These are phyloP conservation scores for Arbutus unedo DNA, from an alignment of 148 eudicot species.

Conservation along the genomic window DNA sequence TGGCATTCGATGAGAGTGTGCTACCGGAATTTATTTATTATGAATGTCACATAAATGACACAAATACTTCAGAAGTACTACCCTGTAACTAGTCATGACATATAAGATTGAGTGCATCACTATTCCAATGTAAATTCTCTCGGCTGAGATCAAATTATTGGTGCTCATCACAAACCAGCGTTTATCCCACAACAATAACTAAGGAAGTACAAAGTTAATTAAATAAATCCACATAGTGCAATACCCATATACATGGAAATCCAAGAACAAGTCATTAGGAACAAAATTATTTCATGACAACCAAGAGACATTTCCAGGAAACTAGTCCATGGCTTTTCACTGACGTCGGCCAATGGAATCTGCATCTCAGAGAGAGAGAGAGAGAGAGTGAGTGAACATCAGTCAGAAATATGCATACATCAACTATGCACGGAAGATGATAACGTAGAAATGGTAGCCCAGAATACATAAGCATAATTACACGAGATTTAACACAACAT, in stretches of 20 bases:
- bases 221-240: neutral
- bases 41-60: no score
- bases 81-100: no score
- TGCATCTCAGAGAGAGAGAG: conserved; percentile 6
- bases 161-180: neutral
- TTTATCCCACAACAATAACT: neutral
- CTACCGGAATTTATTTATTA: no score
- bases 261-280: neutral
- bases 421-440: neutral
- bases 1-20: no score
- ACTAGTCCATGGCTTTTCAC: neutral
- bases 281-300: neutral
- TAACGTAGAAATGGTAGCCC: neutral
- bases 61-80: no score
- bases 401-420: neutral
- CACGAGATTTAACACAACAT: no score
- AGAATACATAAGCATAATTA: no score
- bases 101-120: no score
- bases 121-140: neutral
- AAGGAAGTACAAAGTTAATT: neutral
- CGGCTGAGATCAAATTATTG: neutral
- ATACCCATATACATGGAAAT: neutral
- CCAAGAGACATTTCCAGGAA: neutral
- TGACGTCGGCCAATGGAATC: neutral
- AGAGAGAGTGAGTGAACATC: no score